phyloP scores from a whole-genome alignment of 2,329 filamentous ascomycete genomes.

The Davidsoniella eucalypti region DNA sequence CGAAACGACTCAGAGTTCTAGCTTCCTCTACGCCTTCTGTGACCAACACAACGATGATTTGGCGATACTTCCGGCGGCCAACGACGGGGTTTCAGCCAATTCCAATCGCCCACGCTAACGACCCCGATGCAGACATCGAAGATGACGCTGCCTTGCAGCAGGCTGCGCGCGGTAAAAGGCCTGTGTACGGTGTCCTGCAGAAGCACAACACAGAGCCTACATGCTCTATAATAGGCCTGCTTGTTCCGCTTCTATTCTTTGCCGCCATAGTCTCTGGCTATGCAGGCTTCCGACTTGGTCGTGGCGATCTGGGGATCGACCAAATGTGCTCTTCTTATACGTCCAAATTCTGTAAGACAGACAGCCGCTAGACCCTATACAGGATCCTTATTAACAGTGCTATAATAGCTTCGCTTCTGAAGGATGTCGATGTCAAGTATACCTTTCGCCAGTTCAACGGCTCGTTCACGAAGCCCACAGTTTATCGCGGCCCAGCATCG shows the following conservation, averaged over 20 bases:
- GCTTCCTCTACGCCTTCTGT: not conserved
- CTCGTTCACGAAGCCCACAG: constrained; percentile 35
- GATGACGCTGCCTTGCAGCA: constrained; percentile 1
- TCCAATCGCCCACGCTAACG: not conserved
- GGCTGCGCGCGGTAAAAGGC: no score
- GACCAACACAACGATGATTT: not conserved
- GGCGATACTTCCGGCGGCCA: constrained; percentile 1
- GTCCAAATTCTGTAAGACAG: constrained; percentile 22
- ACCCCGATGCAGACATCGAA: constrained; percentile 13
- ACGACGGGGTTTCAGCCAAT: constrained; percentile 12
- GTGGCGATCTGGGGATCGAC: constrained; percentile 13
- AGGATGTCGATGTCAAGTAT: constrained; percentile 21
- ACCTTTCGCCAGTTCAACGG: constrained; percentile 33
- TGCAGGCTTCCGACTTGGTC: constrained; percentile 14
- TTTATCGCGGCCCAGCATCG: constrained; percentile 32
- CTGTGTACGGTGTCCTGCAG: not conserved
- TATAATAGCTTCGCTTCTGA: constrained; percentile 20
- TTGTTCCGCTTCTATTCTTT: constrained; percentile 10
- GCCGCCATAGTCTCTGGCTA: constrained; percentile 14
- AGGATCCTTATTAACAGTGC: not conserved
- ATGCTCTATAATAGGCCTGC: constrained; percentile 6
- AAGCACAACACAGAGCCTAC: not conserved
- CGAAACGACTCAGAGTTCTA: no score
- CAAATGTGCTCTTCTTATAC: constrained; percentile 19
- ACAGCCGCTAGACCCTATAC: not conserved